These are phyloP conservation scores for Blepharisma undulans DNA, from an alignment of 169 alveolate species.

Conservation along the genomic window DNA sequence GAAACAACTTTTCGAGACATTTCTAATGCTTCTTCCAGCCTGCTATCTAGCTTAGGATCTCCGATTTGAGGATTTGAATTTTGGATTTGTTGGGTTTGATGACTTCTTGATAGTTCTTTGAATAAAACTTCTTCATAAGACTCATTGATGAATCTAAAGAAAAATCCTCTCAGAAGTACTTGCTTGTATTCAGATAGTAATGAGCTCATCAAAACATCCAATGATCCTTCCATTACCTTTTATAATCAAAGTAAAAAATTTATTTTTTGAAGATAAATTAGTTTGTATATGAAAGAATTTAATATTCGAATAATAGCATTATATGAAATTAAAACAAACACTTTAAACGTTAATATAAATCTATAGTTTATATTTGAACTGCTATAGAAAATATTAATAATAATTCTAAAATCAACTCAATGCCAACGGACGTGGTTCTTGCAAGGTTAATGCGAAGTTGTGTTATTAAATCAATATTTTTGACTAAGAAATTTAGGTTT, in stretches of 20 bases:
- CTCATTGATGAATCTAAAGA: background rate
- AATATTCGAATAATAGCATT: too few species aligned
- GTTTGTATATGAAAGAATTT: too few species aligned
- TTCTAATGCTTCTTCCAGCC: slow-evolving; percentile 21
- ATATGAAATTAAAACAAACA: too few species aligned
- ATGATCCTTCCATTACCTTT: background rate
- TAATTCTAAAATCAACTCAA: too few species aligned
- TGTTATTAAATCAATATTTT: too few species aligned
- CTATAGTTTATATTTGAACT: too few species aligned
- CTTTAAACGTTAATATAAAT: too few species aligned
- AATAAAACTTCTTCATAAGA: background rate
- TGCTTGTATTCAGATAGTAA: background rate
- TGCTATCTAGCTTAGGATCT: slow-evolving; percentile 5
- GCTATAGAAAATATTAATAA: too few species aligned
- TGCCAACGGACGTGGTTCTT: too few species aligned
- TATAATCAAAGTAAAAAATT: too few species aligned
- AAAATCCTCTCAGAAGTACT: background rate
- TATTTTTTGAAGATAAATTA: too few species aligned
- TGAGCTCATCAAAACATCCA: background rate
- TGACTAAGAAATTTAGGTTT: background rate
- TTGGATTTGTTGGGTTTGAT: background rate
- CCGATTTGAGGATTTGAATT: background rate
- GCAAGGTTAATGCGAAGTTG: too few species aligned
- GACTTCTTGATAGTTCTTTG: background rate
- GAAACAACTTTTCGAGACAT: slow-evolving; percentile 17